Evolutionary conservation across 164 flowering plant species (phyloP).

Genomic region (Berberis thunbergii): DNA sequence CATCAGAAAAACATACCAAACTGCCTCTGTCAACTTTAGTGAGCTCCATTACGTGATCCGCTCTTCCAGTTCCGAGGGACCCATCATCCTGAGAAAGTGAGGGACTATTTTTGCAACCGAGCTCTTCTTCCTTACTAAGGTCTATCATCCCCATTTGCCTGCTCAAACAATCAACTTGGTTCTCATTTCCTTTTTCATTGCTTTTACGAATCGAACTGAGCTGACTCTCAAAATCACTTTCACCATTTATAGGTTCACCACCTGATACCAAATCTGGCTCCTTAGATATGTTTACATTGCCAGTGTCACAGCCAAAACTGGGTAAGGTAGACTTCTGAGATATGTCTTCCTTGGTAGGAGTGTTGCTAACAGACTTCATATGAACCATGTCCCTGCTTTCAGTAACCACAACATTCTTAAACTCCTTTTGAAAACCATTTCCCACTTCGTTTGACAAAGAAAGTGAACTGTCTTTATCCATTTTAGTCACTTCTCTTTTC

Average conservation of each 20-base stretch:
- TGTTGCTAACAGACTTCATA: not conserved
- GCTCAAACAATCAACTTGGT: conserved; percentile 18
- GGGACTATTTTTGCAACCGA: conserved; percentile 2
- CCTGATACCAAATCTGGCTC: not conserved
- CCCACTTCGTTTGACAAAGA: not conserved
- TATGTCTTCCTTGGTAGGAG: conserved; percentile 2
- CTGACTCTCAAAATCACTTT: conserved; percentile 2
- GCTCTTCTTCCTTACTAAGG: conserved; percentile 8
- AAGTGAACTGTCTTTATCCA: not conserved
- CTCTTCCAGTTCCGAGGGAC: too few species aligned
- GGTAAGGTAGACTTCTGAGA: not conserved
- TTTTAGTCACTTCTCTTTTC: not conserved
- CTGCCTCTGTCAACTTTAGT: not conserved
- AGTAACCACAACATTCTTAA: not conserved
- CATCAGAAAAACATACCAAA: not conserved
- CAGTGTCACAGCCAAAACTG: conserved; percentile 4
- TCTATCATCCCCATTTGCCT: conserved; percentile 12
- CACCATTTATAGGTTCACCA: not conserved
- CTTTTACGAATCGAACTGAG: not conserved
- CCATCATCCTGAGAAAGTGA: conserved; percentile 7
- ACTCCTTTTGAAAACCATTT: not conserved
- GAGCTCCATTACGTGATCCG: not conserved
- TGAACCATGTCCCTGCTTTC: not conserved
- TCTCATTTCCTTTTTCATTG: conserved; percentile 23
- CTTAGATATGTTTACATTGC: not conserved